Base-by-base conservation (phyloP, 2,329 filamentous ascomycete species). In the Pleoardoris graminearum region DNA sequence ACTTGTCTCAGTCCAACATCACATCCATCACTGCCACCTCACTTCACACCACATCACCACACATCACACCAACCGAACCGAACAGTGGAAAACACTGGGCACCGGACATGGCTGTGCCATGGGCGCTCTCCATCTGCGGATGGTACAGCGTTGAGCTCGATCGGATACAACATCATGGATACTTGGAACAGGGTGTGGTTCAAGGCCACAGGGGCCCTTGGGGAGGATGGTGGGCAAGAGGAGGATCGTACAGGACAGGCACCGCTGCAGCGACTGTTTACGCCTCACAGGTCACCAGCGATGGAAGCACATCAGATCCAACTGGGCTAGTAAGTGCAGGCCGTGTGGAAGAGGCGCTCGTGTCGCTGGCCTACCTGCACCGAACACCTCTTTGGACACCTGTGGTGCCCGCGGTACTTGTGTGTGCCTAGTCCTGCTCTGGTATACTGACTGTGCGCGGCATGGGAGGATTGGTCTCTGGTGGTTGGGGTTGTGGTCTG, bases 31-130 rank as follows among this genome's bases (percentile, higher is more conserved):
- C n/a, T 23, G 10, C 25, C 22, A 25, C 27, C 33, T 22, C 12
- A 29, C 23, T 16, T 11, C 16, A 19, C 36, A 45, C 25, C 48
- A 23, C 27, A 23, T 50, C 33, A 38, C 38, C 48, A 30, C 10
- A 17, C 14, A 38, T 21, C 23, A 19, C n/a, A 12, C 23, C 12
- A 30, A 25, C 30, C 37, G n/a, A 27, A 42, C 30, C 41, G 35
- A 46, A 51, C 36, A 42, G 50, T 48, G 43, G 36, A 36, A 51
- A 47, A 47, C 50, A 51, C 50, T 51, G 48, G 50, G 50, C 50
- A 51, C 43, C 50, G 50, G 50, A 51, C 50, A 51, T 44, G 50
- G 45, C 42, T 41, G n/a, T 1, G 41, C 21, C 50, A 44, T 51
- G 50, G 48, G 48, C 48, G 48, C 43, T 51, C 48, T 38, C 27